These are phyloP conservation scores for Dryas octopetala DNA, from an alignment of 306 rosid genomes.

Conservation along the genomic window DNA sequence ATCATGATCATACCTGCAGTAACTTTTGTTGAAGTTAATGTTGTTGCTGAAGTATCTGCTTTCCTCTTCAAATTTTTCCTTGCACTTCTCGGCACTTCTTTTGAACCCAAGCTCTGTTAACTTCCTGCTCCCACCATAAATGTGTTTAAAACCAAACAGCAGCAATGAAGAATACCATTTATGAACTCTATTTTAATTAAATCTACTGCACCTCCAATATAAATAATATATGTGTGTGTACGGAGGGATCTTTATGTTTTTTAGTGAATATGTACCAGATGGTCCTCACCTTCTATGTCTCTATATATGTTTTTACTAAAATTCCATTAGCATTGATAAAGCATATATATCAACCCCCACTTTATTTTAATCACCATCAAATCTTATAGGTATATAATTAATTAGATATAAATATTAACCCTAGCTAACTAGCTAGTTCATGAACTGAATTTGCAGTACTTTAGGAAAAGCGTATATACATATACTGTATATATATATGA, in stretches of 20 bases:
- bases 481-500: no score
- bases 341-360: neutral
- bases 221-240: neutral
- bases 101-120: slow-evolving; percentile 70
- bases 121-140: slow-evolving; percentile 65
- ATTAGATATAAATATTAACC: neutral
- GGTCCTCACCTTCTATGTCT: neutral
- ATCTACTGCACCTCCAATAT: neutral
- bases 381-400: neutral
- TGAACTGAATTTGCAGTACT: neutral
- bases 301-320: neutral
- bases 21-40: slow-evolving; percentile 50
- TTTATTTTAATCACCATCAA: neutral
- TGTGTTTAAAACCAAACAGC: slow-evolving; percentile 14
- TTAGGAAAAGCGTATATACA: no score
- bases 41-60: slow-evolving; percentile 51
- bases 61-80: slow-evolving; percentile 84
- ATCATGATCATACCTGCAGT: slow-evolving; percentile 29
- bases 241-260: slow-evolving; percentile 13
- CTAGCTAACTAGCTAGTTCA: neutral
- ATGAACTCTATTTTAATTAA: slow-evolving; percentile 18
- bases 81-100: slow-evolving; percentile 78
- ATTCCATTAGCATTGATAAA: slow-evolving; percentile 5
- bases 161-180: slow-evolving; percentile 41
- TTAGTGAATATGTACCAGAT: slow-evolving; percentile 10